Conservation (phyloP, 2,329 filamentous ascomycete species). For the Sordariomycetes sp. region DNA sequence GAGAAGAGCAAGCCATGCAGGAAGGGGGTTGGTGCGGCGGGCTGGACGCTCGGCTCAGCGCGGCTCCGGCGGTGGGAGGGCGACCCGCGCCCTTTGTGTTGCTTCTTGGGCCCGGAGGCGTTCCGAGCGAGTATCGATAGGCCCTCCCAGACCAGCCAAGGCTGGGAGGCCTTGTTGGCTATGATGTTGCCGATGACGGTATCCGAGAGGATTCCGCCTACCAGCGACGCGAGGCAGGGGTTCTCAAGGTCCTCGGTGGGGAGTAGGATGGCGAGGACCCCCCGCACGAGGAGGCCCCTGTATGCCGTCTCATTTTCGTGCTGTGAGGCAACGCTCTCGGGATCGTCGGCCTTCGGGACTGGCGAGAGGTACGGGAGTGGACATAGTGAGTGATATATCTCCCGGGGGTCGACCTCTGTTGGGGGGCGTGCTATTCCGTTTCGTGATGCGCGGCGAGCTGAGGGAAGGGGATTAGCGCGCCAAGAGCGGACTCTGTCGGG, state of each 20-base stretch:
- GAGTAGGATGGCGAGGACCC: slow-evolving; percentile 69
- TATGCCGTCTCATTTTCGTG: slow-evolving; percentile 70
- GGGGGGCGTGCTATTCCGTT: slow-evolving; percentile 46
- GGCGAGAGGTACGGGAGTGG: slow-evolving; percentile 75
- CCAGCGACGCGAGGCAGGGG: slow-evolving; percentile 69
- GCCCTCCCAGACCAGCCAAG: slow-evolving; percentile 80
- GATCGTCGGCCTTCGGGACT: slow-evolving; percentile 48
- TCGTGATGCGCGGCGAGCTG: slow-evolving; percentile 65
- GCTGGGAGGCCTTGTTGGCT: slow-evolving; percentile 70
- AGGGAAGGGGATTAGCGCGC: slow-evolving; percentile 1
- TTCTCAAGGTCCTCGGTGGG: slow-evolving; percentile 91
- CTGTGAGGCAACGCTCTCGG: slow-evolving; percentile 46
- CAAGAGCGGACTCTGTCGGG: neutral
- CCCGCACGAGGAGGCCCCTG: slow-evolving; percentile 79
- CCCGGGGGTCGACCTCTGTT: slow-evolving; percentile 49
- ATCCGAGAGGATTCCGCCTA: slow-evolving; percentile 81
- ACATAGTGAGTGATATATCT: slow-evolving; percentile 74
- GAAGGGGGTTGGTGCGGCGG: slow-evolving; percentile 12
- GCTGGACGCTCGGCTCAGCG: neutral
- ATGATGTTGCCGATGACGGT: slow-evolving; percentile 78
- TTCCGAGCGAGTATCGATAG: slow-evolving; percentile 54
- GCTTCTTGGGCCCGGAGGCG: slow-evolving; percentile 4
- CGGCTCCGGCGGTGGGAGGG: neutral
- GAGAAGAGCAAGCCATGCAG: slow-evolving; percentile 42
- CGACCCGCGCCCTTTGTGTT: neutral